Conservation (phyloP, 371 early-diverging fungal species). For the Mortierella sp. region DNA sequence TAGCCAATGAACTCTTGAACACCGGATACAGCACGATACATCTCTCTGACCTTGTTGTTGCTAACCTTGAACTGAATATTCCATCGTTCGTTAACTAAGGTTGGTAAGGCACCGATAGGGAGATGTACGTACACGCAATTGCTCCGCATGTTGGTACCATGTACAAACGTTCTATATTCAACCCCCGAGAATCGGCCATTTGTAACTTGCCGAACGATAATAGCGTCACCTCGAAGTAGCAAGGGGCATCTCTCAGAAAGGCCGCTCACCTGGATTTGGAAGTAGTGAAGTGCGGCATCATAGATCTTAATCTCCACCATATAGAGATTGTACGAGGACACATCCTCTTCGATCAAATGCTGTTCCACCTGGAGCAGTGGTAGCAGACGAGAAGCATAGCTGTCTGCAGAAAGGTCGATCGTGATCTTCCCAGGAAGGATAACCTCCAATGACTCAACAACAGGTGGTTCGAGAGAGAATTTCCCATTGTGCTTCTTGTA, state of each 20-base stretch:
- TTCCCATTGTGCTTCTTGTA: constrained; percentile 53
- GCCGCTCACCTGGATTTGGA: constrained; percentile 52
- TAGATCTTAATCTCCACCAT: constrained; percentile 47
- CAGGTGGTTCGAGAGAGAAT: constrained; percentile 43
- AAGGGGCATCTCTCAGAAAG: constrained; percentile 46
- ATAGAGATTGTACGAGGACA: constrained; percentile 42
- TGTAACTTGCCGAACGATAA: constrained; percentile 45
- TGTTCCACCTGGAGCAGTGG: constrained; percentile 52
- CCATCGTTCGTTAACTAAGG: constrained; percentile 43
- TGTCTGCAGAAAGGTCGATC: constrained; percentile 46
- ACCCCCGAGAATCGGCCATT: constrained; percentile 40
- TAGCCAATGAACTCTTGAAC: constrained; percentile 52
- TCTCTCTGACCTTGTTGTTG: constrained; percentile 39
- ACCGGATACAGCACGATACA: constrained; percentile 52
- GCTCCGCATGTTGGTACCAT: constrained; percentile 50
- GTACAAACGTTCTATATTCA: constrained; percentile 49
- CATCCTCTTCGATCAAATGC: constrained; percentile 40
- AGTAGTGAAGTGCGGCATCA: constrained; percentile 31
- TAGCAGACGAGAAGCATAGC: constrained; percentile 45
- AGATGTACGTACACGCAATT: constrained; percentile 51
- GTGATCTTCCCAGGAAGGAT: constrained; percentile 52
- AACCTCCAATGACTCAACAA: constrained; percentile 40
- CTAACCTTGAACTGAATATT: constrained; percentile 50
- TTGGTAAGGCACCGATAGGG: constrained; percentile 46
- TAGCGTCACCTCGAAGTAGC: constrained; percentile 50